These are phyloP conservation scores for Rauvolfia tetraphylla DNA, from an alignment of 257 asterid species.

Conservation along the genomic window DNA sequence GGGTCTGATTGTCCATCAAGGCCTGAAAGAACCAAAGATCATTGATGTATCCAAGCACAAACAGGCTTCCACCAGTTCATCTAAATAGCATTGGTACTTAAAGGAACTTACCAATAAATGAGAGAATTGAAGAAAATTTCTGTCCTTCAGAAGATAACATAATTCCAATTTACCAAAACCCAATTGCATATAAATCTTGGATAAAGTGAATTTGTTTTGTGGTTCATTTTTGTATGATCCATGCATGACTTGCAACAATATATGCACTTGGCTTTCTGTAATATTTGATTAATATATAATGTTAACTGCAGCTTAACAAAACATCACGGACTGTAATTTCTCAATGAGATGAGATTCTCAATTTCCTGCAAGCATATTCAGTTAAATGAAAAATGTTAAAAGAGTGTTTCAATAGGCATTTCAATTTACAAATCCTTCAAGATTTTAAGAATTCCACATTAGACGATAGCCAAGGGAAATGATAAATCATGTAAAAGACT, in stretches of 20 bases:
- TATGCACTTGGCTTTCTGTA: not conserved
- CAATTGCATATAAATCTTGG: not conserved
- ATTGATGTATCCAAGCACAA: not conserved
- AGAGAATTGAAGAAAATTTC: not conserved
- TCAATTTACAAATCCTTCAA: not conserved
- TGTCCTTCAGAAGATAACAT: not conserved
- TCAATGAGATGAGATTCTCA: conserved; percentile 6
- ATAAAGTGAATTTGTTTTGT: not conserved
- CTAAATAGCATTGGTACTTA: not conserved
- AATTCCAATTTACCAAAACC: not conserved
- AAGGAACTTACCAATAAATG: not conserved
- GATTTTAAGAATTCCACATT: not conserved
- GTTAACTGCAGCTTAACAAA: not conserved
- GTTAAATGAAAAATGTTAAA: not conserved
- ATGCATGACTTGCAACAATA: not conserved
- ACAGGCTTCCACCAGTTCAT: not conserved
- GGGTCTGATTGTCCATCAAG: conserved; percentile 74
- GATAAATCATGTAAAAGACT: not conserved
- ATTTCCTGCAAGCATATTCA: not conserved
- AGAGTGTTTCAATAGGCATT: not conserved
- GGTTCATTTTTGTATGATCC: not conserved
- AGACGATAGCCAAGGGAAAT: not conserved
- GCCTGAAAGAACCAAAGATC: conserved; percentile 34
- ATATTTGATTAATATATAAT: not conserved
- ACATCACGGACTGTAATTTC: not conserved